These are phyloP conservation scores for Aphanomyces stellatus DNA, from an alignment of 352 stramenopile genomes.

Conservation along the genomic window DNA sequence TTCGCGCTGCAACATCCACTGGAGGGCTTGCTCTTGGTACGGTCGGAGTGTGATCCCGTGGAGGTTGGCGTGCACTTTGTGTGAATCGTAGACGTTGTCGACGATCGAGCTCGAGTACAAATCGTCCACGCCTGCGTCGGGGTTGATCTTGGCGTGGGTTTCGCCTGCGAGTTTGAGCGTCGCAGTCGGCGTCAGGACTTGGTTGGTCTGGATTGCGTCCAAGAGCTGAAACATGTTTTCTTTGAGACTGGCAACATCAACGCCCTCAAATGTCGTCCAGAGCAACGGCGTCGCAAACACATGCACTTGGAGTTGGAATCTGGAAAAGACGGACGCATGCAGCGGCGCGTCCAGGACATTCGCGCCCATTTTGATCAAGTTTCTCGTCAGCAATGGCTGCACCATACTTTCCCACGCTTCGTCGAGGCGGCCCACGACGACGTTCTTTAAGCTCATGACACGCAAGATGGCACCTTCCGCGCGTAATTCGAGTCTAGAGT, in stretches of 20 bases:
- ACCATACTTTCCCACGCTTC: slow-evolving; percentile 15
- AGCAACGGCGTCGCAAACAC: slow-evolving; percentile 4
- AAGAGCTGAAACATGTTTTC: slow-evolving; percentile 39
- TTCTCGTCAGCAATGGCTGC: not conserved
- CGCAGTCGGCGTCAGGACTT: slow-evolving; percentile 5
- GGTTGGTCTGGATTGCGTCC: slow-evolving; percentile 30
- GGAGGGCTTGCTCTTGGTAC: slow-evolving; percentile 75
- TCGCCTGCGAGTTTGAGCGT: slow-evolving; percentile 23
- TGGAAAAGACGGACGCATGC: slow-evolving; percentile 6
- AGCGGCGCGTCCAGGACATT: slow-evolving; percentile 8
- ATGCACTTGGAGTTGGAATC: slow-evolving; percentile 15
- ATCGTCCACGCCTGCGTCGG: not conserved
- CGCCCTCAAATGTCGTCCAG: not conserved
- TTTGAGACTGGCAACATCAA: not conserved
- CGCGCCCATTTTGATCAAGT: not conserved
- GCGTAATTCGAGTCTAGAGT: slow-evolving; percentile 6
- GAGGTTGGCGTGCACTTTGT: slow-evolving; percentile 39
- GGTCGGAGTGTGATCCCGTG: slow-evolving; percentile 56
- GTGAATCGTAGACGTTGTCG: not conserved
- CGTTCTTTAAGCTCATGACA: not conserved
- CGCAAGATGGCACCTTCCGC: slow-evolving; percentile 12
- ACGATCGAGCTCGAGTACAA: not conserved
- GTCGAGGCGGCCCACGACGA: slow-evolving; percentile 16
- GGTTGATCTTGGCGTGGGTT: slow-evolving; percentile 7
- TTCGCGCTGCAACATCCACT: slow-evolving; percentile 83